phyloP scores from a whole-genome alignment of 2,329 filamentous ascomycete genomes.

The Verruconis gallopava region DNA sequence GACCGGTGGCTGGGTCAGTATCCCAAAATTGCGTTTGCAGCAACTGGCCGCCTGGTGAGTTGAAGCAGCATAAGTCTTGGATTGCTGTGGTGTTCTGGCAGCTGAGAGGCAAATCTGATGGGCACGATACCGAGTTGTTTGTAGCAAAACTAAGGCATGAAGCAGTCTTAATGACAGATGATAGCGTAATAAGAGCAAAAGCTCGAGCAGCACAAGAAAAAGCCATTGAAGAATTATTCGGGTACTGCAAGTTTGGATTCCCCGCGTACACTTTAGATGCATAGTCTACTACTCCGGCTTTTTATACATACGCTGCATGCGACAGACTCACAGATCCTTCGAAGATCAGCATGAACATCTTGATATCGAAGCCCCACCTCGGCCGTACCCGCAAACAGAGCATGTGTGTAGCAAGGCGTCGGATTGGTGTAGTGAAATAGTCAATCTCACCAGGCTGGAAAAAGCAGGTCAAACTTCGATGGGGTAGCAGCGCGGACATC shows the following conservation, averaged over 20 bases:
- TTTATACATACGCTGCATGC: too few relatives aligned
- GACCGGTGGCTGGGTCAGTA: conserved; percentile 14
- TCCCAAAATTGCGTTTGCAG: conserved; percentile 18
- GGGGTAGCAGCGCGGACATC: background rate
- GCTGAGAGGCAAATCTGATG: conserved; percentile 36
- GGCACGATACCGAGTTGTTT: conserved; percentile 15
- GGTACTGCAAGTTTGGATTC: too few relatives aligned
- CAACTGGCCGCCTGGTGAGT: conserved; percentile 11
- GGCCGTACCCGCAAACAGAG: background rate
- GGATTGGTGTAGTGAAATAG: background rate
- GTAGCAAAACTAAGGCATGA: background rate
- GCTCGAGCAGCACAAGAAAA: background rate
- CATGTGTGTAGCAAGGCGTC: background rate
- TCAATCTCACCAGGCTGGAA: background rate
- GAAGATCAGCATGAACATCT: too few relatives aligned
- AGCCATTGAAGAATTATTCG: too few relatives aligned
- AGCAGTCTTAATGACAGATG: background rate
- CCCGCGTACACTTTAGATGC: too few relatives aligned
- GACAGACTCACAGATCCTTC: too few relatives aligned
- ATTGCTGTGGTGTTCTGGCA: conserved; percentile 50
- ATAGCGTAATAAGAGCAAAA: background rate
- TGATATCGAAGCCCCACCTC: background rate
- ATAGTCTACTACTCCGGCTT: too few relatives aligned
- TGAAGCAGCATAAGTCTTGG: conserved; percentile 34
- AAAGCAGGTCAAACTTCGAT: background rate